These are phyloP conservation scores for Lyophyllum decastes DNA, from an alignment of 768 basidiomycete genomes.

Conservation along the genomic window DNA sequence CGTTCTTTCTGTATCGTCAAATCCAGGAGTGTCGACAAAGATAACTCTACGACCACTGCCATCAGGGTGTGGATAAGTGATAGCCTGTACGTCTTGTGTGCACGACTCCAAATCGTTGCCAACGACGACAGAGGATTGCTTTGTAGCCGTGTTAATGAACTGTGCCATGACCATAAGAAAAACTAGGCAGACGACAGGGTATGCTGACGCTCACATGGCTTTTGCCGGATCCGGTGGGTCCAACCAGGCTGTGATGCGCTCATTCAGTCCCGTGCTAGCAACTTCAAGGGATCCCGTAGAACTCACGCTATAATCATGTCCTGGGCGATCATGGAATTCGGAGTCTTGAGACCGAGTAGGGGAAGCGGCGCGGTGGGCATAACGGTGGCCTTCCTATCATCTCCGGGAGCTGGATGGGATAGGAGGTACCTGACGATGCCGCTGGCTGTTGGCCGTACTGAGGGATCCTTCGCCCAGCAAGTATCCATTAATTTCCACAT, in stretches of 20 bases:
- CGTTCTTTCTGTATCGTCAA: constrained; percentile 23
- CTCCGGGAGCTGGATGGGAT: background rate
- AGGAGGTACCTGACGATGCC: background rate
- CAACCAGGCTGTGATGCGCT: constrained; percentile 23
- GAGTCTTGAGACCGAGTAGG: no score
- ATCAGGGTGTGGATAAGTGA: constrained; percentile 19
- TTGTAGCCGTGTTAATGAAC: constrained; percentile 25
- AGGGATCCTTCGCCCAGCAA: constrained; percentile 4
- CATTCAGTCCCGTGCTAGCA: no score
- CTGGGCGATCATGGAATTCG: constrained; percentile 6
- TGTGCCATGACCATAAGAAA: constrained; percentile 1
- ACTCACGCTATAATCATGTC: constrained; percentile 21
- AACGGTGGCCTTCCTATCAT: no score
- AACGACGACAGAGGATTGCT: constrained; percentile 5
- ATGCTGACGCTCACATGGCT: constrained; percentile 21
- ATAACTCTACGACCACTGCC: constrained; percentile 19
- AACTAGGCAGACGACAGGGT: background rate
- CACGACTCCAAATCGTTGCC: constrained; percentile 22
- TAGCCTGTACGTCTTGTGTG: constrained; percentile 19
- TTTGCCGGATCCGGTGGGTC: constrained; percentile 30
- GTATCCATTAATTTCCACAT: constrained; percentile 9
- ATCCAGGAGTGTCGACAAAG: constrained; percentile 30
- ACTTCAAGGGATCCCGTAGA: no score
- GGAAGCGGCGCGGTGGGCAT: no score
- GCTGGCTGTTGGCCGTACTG: background rate